Evolutionary conservation across 176 grass and related monocot genomes (phyloP), one percentile per base, ranked within the genome.

Genomic region (Dactylis glomerata): DNA sequence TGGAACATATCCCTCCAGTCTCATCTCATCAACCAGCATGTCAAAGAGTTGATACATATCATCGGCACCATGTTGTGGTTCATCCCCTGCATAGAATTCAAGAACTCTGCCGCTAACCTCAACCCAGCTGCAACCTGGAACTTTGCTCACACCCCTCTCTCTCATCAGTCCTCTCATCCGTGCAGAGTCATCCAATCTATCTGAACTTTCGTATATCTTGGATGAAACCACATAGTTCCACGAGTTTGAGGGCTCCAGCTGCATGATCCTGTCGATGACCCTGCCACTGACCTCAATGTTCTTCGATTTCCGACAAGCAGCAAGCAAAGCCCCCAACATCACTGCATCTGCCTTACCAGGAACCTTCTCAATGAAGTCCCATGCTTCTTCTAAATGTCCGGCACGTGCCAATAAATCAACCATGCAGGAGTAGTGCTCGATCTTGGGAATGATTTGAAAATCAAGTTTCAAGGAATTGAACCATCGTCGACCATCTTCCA

Each of bases 351-450:
- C 68, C 61, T 95, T 91, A 33, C 85, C 76, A 70, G 77, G 89
- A 79, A 93, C 90, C 68, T 93, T 83, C 64, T 98, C 79, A 41
- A 90, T 46, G 56, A 95, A 95, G 16, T 88, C 65, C 95, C 91
- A 98, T 26, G 89, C 92, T 80, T 95, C 91, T 86, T 98, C 85
- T 31, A 97, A 82, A 69, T 88, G 79, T 38, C 95, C 95, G 30
- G 92, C 87, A 11, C 92, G 85, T 26, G 89, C 91, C 71, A 95
- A 59, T 41, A 93, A 88, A 86, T 98, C 95, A 74, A 93, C 91
- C 87, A 95, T 98, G 79, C 92, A 95, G 16, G 95, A 92, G 62
- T 92, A 93, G 77, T 98, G 95, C 85, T 98, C 92, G 7, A 92
- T 82, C 82, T 85, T 90, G 12, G 91, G 91, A 86, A 80, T 38